Evolutionary conservation across 805 yeast genomes (phyloP).

Genomic region (Blastobotrys mokoenaii): DNA sequence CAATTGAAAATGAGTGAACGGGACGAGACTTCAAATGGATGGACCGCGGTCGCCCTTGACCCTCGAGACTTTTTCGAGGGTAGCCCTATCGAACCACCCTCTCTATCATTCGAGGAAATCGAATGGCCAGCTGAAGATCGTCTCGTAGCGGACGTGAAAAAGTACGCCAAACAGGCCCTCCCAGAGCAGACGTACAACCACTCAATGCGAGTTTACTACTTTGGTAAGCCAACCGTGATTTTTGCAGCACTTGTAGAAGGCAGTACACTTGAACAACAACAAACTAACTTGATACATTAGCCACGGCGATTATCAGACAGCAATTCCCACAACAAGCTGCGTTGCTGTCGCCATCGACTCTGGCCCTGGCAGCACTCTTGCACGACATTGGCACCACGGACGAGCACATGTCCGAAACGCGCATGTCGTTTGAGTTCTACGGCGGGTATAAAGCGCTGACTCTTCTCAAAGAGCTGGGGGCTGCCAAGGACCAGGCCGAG

Average conservation of each 20-base stretch:
- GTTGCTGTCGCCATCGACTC: slow-evolving; percentile 13
- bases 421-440: slow-evolving; percentile 20
- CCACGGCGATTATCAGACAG: slow-evolving; percentile 11
- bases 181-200: slow-evolving; percentile 13
- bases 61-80: too few species aligned
- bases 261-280: too few species aligned
- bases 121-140: too few species aligned
- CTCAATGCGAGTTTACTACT: slow-evolving; percentile 11
- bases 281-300: too few species aligned
- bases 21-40: too few species aligned
- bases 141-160: too few species aligned
- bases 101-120: too few species aligned
- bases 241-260: too few species aligned
- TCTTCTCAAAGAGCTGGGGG: slow-evolving; percentile 7
- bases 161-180: slow-evolving; percentile 9
- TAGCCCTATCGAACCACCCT: too few species aligned
- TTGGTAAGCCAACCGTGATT: slow-evolving; percentile 5
- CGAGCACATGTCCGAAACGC: slow-evolving; percentile 13
- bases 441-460: slow-evolving; percentile 19
- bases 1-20: too few species aligned
- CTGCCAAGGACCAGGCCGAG: slow-evolving; percentile 16
- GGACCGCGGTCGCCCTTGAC: too few species aligned
- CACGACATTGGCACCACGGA: slow-evolving; percentile 21
- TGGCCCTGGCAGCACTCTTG: slow-evolving; percentile 13
- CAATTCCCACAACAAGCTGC: slow-evolving; percentile 17